These are phyloP conservation scores for Pythium brachiatum DNA, from an alignment of 352 stramenopile species.

Conservation along the genomic window DNA sequence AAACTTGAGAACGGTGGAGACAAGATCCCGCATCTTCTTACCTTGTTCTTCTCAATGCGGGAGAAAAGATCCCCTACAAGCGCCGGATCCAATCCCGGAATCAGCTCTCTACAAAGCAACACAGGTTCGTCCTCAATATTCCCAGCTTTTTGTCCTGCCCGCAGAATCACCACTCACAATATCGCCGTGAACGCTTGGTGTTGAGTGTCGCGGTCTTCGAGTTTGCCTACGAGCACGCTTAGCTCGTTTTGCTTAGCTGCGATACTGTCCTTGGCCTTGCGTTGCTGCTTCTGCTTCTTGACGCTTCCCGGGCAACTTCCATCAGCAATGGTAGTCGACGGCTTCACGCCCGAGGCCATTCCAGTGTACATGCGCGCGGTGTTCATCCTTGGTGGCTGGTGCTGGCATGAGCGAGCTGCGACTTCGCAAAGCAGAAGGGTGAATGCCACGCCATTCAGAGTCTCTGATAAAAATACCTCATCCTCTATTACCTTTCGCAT, in stretches of 20 bases:
- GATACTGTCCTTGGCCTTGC: slow-evolving; percentile 42
- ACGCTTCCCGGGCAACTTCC: slow-evolving; percentile 8
- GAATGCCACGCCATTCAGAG: no score
- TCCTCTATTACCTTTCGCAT: background rate
- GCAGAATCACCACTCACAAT: slow-evolving; percentile 33
- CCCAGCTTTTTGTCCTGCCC: no score
- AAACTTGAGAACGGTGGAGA: no score
- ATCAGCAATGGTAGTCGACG: background rate
- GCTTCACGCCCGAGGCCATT: background rate
- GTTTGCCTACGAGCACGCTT: slow-evolving; percentile 44
- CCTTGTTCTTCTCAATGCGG: slow-evolving; percentile 65
- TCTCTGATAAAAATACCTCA: background rate
- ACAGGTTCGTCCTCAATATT: no score
- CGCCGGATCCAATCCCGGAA: slow-evolving; percentile 34
- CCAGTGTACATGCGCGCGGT: slow-evolving; percentile 11
- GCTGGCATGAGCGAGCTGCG: background rate
- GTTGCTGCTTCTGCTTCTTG: slow-evolving; percentile 31
- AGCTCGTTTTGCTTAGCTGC: slow-evolving; percentile 37
- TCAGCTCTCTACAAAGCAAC: slow-evolving; percentile 38
- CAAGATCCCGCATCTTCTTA: no score
- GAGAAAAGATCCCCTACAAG: slow-evolving; percentile 42
- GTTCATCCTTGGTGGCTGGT: slow-evolving; percentile 8
- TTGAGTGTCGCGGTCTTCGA: slow-evolving; percentile 69
- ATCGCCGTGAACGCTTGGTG: slow-evolving; percentile 52
- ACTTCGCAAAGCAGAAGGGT: no score